Conservation (phyloP, 495 filamentous ascomycete genomes). For the Thozetella sp. region DNA sequence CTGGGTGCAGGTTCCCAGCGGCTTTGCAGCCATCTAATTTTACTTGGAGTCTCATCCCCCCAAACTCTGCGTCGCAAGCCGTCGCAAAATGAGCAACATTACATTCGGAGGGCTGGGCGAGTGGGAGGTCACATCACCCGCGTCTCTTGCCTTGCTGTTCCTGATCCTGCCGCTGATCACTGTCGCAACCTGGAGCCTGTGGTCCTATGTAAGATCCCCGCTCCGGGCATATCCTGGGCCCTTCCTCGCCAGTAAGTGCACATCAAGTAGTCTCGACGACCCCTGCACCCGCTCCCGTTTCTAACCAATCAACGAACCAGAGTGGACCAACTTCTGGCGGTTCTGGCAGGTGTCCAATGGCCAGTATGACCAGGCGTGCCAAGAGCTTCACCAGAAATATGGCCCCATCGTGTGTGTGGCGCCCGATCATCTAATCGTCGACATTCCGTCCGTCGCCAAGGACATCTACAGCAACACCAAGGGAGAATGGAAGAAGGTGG, state of each 20-base stretch:
- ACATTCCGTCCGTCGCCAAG: conserved; percentile 25
- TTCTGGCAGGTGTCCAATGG: conserved; percentile 13
- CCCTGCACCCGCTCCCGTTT: background rate
- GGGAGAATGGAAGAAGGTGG: conserved; percentile 20
- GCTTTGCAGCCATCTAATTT: too few species aligned
- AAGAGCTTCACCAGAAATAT: conserved; percentile 35
- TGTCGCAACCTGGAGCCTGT: background rate
- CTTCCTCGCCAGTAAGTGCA: conserved; percentile 31
- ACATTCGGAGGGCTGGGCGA: background rate
- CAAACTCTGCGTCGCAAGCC: too few species aligned
- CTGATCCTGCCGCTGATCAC: background rate
- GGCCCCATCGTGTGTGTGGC: conserved; percentile 36
- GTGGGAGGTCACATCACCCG: background rate
- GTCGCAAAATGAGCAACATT: background rate
- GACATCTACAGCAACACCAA: conserved; percentile 16
- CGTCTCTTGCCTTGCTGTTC: background rate
- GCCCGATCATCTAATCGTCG: conserved; percentile 38
- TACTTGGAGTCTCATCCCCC: too few species aligned
- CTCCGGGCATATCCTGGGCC: conserved; percentile 33
- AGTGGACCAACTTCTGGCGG: conserved; percentile 24
- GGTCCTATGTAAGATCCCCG: conserved; percentile 14
- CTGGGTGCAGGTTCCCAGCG: too few species aligned
- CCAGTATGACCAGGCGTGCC: conserved; percentile 12
- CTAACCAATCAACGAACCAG: conserved; percentile 5
- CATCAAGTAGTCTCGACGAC: too few species aligned